A percentile compares a stretch with the other conserved stretches of the same genome.
Conservation (phyloP, 2,329 filamentous ascomycete genomes). For the Colletotrichum karsti region DNA sequence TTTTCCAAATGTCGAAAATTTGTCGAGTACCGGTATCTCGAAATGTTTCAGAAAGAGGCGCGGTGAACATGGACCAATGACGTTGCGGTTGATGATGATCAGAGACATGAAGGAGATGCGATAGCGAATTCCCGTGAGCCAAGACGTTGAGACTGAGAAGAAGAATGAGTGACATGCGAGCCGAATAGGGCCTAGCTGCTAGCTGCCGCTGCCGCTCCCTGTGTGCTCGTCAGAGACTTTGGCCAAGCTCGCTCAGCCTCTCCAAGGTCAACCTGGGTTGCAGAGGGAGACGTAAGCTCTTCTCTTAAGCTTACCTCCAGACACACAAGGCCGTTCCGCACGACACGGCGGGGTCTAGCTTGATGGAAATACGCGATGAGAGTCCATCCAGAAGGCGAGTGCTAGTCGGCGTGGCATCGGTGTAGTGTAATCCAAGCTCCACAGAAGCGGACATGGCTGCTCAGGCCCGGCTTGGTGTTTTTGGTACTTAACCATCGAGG, state of each 20-base stretch:
- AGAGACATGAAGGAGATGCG: background rate
- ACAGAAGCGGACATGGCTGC: background rate
- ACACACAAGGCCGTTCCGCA: background rate
- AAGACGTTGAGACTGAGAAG: background rate
- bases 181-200: background rate
- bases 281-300: conserved; percentile 23
- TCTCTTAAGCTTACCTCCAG: conserved; percentile 27
- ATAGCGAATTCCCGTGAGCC: background rate
- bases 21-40: background rate
- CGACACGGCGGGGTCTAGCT: background rate
- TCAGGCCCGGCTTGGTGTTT: background rate
- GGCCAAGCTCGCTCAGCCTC: conserved; percentile 17
- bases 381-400: background rate
- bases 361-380: background rate
- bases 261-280: conserved; percentile 5
- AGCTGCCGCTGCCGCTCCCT: background rate
- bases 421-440: background rate
- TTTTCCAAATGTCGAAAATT: background rate
- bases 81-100: background rate
- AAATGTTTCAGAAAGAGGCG: background rate
- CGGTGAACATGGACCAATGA: background rate
- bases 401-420: background rate
- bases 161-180: conserved; percentile 7
- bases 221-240: conserved; percentile 15
- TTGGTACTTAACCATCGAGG: conserved; percentile 2